These are phyloP conservation scores for Curvularia hawaiiensis DNA, from an alignment of 2,329 filamentous ascomycete genomes.

Conservation along the genomic window DNA sequence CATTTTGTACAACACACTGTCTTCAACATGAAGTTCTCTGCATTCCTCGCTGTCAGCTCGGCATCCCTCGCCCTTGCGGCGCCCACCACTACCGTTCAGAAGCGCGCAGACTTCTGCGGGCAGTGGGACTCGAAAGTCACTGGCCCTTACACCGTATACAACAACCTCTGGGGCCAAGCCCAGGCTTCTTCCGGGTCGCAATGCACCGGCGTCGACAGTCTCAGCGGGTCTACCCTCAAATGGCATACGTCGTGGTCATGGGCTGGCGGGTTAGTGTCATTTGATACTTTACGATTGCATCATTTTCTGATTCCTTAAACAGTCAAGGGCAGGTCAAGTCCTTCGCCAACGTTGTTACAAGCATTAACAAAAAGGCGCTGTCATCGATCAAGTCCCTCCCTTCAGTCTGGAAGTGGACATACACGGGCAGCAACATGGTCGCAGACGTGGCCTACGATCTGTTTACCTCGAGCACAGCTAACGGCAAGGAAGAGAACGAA, in stretches of 20 bases:
- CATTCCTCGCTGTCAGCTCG: slow-evolving; percentile 32
- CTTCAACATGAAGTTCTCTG: slow-evolving; percentile 38
- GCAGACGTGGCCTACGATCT: slow-evolving; percentile 68
- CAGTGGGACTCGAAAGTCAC: slow-evolving; percentile 38
- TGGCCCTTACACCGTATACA: slow-evolving; percentile 43
- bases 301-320: slow-evolving; percentile 6
- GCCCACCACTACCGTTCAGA: slow-evolving; percentile 34
- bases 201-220: slow-evolving; percentile 52
- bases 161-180: slow-evolving; percentile 53
- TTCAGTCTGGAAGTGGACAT: slow-evolving; percentile 55
- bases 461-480: slow-evolving; percentile 60
- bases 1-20: background rate
- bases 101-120: slow-evolving; percentile 42
- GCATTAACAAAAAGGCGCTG: slow-evolving; percentile 40
- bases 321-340: slow-evolving; percentile 49
- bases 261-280: slow-evolving; percentile 45
- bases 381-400: slow-evolving; percentile 50
- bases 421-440: slow-evolving; percentile 56
- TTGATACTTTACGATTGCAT: background rate
- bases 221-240: slow-evolving; percentile 45
- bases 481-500: slow-evolving; percentile 60
- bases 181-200: slow-evolving; percentile 52
- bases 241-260: slow-evolving; percentile 55
- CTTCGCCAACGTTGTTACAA: slow-evolving; percentile 51
- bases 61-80: slow-evolving; percentile 37